Evolutionary conservation across 2,329 filamentous ascomycete species (phyloP).

Genomic region (Aureobasidium sp.): DNA sequence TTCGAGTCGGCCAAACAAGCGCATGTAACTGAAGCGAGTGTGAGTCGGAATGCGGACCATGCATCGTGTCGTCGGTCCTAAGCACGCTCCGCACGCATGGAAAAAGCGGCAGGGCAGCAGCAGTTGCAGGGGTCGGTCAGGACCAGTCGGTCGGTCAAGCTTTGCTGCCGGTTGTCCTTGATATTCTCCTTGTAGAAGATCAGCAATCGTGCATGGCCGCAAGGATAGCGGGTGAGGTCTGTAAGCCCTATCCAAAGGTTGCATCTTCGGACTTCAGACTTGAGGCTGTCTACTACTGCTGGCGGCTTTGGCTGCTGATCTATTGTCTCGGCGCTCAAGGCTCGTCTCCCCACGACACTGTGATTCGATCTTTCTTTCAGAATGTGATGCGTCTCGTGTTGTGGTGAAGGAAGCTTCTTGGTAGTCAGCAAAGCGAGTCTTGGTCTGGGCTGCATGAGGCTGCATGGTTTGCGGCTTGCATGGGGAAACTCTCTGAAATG

Average conservation of each 20-base stretch:
- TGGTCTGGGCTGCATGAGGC: neutral
- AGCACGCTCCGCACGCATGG: neutral
- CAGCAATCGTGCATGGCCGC: neutral
- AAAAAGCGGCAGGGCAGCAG: conserved; percentile 6
- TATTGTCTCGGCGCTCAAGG: neutral
- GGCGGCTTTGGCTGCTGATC: neutral
- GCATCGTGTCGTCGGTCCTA: neutral
- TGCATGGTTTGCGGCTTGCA: conserved; percentile 7
- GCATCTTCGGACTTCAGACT: neutral
- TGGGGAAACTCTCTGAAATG: conserved; percentile 6
- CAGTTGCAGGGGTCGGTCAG: neutral
- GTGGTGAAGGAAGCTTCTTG: neutral
- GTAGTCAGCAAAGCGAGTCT: neutral
- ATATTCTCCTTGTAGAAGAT: neutral
- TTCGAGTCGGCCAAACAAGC: conserved; percentile 5
- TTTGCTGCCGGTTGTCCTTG: neutral
- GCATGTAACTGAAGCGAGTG: neutral
- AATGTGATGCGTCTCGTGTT: conserved; percentile 1
- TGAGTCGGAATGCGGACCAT: neutral
- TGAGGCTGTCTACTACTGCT: neutral
- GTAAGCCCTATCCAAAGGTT: neutral
- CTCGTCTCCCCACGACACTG: neutral
- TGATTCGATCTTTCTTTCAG: neutral
- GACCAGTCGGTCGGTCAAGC: neutral
- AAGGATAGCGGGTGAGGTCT: neutral